phyloP scores from a whole-genome alignment of 306 rosid genomes.

The Pterocarpus santalinus region DNA sequence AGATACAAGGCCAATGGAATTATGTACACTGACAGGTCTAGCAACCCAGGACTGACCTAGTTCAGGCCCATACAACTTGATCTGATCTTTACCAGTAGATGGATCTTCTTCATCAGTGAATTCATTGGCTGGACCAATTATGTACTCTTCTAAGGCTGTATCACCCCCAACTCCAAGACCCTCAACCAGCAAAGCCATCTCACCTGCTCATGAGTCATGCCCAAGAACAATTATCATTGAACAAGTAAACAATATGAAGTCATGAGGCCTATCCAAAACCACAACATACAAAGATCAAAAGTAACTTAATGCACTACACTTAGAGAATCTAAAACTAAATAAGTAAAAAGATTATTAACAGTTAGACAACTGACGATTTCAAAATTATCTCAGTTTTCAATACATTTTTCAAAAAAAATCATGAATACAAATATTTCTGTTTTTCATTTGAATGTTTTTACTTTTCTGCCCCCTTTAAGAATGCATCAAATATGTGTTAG shows the following conservation, averaged over 20 bases:
- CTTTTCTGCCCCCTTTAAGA: background rate
- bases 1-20: conserved; percentile 65
- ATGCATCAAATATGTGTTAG: background rate
- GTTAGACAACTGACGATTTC: conserved; percentile 14
- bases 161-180: conserved; percentile 92
- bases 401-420: background rate
- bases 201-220: conserved; percentile 57
- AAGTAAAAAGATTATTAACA: background rate
- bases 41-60: conserved; percentile 94
- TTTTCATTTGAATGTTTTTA: background rate
- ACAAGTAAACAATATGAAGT: conserved; percentile 4
- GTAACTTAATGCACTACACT: conserved; percentile 4
- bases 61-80: conserved; percentile 80
- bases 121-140: conserved; percentile 80
- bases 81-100: conserved; percentile 62
- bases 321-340: background rate
- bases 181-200: conserved; percentile 97
- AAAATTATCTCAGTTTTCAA: background rate
- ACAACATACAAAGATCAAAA: conserved; percentile 22
- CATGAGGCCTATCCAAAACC: conserved; percentile 25
- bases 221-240: background rate
- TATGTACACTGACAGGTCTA: conserved; percentile 79
- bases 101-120: conserved; percentile 68
- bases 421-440: background rate
- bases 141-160: conserved; percentile 86